Conservation (phyloP, 441 rosid genomes). For the Gossypium gossypioides region DNA sequence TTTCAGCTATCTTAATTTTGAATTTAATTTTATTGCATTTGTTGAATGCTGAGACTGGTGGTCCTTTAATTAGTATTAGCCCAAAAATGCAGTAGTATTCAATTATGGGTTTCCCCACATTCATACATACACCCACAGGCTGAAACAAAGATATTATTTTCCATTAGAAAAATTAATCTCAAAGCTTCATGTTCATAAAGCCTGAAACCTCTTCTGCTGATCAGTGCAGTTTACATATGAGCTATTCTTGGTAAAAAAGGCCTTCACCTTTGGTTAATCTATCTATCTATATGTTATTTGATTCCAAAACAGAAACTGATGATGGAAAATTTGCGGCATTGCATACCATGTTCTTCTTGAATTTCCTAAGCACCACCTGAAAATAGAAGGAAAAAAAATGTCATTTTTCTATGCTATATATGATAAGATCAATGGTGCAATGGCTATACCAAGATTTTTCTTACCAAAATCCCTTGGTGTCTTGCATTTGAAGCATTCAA, state of each 20-base stretch:
- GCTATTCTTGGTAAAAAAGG: neutral
- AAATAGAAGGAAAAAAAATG: constrained; percentile 6
- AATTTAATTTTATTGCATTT: constrained; percentile 4
- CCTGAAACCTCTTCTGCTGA: neutral
- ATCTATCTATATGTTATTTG: neutral
- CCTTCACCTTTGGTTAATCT: neutral
- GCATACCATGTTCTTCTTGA: constrained; percentile 1
- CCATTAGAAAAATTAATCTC: neutral
- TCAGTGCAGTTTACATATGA: neutral
- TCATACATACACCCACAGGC: neutral
- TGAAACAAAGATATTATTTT: neutral
- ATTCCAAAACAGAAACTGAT: neutral
- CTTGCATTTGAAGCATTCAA: constrained; percentile 70
- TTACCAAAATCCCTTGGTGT: constrained; percentile 56
- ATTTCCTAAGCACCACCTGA: constrained; percentile 29
- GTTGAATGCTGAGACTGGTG: neutral
- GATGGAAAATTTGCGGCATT: neutral
- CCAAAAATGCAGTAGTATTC: neutral
- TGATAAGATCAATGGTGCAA: neutral
- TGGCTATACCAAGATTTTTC: constrained; percentile 4
- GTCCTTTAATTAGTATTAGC: constrained; percentile 11
- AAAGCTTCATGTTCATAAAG: constrained; percentile 12
- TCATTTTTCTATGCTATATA: neutral
- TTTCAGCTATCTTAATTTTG: neutral
- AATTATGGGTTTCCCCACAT: constrained; percentile 14